Conservation (phyloP, 192 early-diverging fungal genomes). For the Blastocladiella britannica region DNA sequence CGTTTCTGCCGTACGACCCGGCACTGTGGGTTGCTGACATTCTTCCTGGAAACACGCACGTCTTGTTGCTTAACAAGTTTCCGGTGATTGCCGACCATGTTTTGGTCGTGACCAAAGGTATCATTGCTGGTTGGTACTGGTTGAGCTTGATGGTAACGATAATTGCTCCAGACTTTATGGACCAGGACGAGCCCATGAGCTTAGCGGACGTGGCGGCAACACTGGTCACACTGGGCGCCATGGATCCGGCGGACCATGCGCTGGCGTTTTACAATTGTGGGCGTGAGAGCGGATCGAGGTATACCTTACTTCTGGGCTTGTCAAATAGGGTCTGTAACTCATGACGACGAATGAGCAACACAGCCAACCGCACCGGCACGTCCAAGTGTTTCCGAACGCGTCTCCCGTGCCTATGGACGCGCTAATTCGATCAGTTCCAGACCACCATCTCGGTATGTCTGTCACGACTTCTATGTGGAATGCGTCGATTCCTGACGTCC, state of each 20-base stretch:
- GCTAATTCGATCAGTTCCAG: background rate
- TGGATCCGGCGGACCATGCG: conserved; percentile 7
- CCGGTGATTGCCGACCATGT: conserved; percentile 27
- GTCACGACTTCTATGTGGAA: too few relatives aligned
- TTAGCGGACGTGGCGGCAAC: conserved; percentile 20
- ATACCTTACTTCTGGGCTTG: too few relatives aligned
- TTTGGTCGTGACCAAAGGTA: conserved; percentile 34
- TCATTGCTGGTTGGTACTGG: background rate
- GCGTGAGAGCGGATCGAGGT: conserved; percentile 26
- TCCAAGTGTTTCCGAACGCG: conserved; percentile 27
- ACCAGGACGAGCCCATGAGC: conserved; percentile 22
- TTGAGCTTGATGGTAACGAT: background rate
- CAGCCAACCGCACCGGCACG: conserved; percentile 35
- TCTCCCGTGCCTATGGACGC: background rate
- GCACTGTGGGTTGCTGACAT: conserved; percentile 20
- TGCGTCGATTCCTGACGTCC: too few relatives aligned
- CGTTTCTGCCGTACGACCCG: conserved; percentile 25
- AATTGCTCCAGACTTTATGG: conserved; percentile 17
- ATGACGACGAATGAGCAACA: background rate
- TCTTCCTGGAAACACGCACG: conserved; percentile 11
- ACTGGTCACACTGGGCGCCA: conserved; percentile 13
- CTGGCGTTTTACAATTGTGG: conserved; percentile 39
- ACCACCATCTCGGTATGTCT: too few relatives aligned
- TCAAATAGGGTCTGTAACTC: background rate
- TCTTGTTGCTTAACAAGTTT: conserved; percentile 34